Conservation (phyloP, 1,284 basidiomycete species). For the Apiotrichum gamsii region DNA sequence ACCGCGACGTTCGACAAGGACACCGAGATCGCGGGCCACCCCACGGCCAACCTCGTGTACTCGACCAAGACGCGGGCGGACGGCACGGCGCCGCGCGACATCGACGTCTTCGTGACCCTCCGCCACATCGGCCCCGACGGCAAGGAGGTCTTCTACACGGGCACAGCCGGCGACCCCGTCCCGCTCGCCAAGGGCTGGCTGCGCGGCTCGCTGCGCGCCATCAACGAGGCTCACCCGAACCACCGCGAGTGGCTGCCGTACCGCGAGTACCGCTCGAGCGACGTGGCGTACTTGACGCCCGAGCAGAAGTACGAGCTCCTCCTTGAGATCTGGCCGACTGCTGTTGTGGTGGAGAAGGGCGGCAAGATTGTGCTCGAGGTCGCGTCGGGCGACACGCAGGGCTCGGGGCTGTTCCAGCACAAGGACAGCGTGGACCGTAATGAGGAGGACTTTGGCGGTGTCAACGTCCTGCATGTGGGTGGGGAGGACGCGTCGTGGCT, state of each 20-base stretch:
- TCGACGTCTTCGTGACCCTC: conserved; percentile 40
- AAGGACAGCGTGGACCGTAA: background rate
- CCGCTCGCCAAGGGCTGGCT: conserved; percentile 41
- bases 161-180: conserved; percentile 38
- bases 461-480: conserved; percentile 12
- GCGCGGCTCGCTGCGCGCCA: conserved; percentile 32
- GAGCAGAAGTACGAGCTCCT: conserved; percentile 24
- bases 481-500: conserved; percentile 9
- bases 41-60: conserved; percentile 26
- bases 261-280: conserved; percentile 31
- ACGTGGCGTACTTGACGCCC: conserved; percentile 25
- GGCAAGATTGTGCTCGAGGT: conserved; percentile 33
- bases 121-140: conserved; percentile 35
- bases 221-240: conserved; percentile 23
- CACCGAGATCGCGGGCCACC: conserved; percentile 41
- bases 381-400: conserved; percentile 13
- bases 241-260: conserved; percentile 30
- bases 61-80: conserved; percentile 18
- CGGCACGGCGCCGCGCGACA: conserved; percentile 29
- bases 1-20: conserved; percentile 23
- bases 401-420: conserved; percentile 22
- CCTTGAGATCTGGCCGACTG: conserved; percentile 43
- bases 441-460: conserved; percentile 9
- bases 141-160: conserved; percentile 40
- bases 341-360: conserved; percentile 29